Evolutionary conservation across 495 filamentous ascomycete genomes (phyloP).

Genomic region (Clavariopsis aquatica): DNA sequence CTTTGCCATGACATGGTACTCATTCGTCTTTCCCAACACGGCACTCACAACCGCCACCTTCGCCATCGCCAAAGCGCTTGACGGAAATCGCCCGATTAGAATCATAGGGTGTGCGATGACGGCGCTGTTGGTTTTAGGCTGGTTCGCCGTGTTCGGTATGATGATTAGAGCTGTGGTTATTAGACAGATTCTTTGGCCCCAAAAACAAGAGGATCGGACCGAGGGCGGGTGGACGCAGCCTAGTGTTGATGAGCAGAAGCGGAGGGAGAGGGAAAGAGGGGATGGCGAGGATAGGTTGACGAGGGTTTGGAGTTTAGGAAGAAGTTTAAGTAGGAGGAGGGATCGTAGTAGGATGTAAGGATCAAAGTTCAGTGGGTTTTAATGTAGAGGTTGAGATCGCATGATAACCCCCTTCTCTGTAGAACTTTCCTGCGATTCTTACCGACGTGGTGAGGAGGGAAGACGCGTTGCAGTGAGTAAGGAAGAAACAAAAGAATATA

Average conservation of each 20-base stretch:
- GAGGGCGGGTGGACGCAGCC: conserved; percentile 57
- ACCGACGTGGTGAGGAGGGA: too few species aligned
- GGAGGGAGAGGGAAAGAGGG: conserved; percentile 20
- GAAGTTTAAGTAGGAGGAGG: conserved; percentile 17
- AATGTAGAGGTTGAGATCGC: too few species aligned
- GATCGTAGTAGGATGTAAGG: conserved; percentile 1
- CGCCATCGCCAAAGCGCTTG: conserved; percentile 57
- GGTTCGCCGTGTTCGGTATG: conserved; percentile 66
- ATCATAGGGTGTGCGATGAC: conserved; percentile 70
- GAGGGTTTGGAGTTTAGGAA: conserved; percentile 16
- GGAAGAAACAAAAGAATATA: too few species aligned
- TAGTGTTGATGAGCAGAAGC: conserved; percentile 26
- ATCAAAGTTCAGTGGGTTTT: too few species aligned
- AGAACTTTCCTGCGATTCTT: too few species aligned
- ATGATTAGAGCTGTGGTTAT: conserved; percentile 69
- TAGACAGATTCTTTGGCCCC: conserved; percentile 70
- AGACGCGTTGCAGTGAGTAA: too few species aligned
- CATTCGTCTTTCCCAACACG: conserved; percentile 86
- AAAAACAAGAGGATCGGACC: conserved; percentile 65
- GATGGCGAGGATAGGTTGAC: conserved; percentile 3
- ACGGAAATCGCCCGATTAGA: conserved; percentile 49
- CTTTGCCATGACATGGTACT: conserved; percentile 88
- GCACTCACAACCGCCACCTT: conserved; percentile 73
- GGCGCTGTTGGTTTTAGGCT: conserved; percentile 63
- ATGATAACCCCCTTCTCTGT: too few species aligned